Evolutionary conservation across 2,329 filamentous ascomycete genomes (phyloP).

Genomic region (Alternaria hordeiaustralica): DNA sequence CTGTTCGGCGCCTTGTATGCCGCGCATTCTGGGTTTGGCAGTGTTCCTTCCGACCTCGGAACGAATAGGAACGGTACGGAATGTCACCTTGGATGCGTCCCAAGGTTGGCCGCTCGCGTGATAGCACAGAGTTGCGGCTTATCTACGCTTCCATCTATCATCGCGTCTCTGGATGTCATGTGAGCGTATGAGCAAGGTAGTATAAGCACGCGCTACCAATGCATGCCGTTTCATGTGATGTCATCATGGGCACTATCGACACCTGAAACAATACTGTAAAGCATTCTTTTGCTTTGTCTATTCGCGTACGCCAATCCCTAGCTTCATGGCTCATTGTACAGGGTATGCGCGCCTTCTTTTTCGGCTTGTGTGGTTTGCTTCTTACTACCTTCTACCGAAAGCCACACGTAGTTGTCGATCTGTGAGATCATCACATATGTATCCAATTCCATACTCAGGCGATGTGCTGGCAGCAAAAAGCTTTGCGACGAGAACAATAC

Average conservation of each 20-base stretch:
- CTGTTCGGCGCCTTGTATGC: conserved; percentile 1
- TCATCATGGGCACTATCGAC: background rate
- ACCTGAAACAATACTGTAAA: background rate
- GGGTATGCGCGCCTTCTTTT: background rate
- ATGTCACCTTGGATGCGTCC: background rate
- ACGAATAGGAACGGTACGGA: conserved; percentile 16
- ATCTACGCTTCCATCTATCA: background rate
- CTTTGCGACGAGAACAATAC: conserved; percentile 2
- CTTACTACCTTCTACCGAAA: background rate
- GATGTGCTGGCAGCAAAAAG: background rate
- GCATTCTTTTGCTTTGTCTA: background rate
- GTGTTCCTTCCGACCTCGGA: conserved; percentile 26
- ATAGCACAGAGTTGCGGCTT: conserved; percentile 4
- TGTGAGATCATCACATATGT: background rate
- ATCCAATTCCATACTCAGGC: too few relatives aligned
- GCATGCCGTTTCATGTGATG: background rate
- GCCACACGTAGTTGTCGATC: background rate
- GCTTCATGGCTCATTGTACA: background rate
- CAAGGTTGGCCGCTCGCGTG: conserved; percentile 9
- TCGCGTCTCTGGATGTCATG: background rate
- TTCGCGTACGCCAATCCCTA: background rate
- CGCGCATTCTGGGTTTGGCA: background rate
- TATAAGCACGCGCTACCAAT: background rate
- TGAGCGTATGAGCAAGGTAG: background rate
- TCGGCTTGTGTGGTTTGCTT: background rate